Evolutionary conservation across 202 grass and related monocot genomes (phyloP), one percentile per base, ranked within the genome.

Genomic region (Sporobolus alterniflorus): DNA sequence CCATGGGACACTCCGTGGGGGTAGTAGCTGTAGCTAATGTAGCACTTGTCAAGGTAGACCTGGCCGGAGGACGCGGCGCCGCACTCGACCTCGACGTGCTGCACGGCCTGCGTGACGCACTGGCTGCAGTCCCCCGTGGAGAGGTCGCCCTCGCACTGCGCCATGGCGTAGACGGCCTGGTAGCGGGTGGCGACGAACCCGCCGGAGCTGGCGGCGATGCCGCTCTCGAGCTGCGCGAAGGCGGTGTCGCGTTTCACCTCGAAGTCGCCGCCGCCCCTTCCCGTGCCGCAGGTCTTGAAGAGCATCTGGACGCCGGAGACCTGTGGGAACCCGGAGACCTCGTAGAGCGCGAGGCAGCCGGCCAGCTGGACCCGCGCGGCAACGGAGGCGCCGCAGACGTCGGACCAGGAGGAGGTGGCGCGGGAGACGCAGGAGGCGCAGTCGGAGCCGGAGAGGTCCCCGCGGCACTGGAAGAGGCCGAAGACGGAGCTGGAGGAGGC

Each of bases 11-110:
- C 81, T 61, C 96, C 96, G 54, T 94, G 84, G 2, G 82, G 85
- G 69, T 98, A 98, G 80, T 94, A 98, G 87, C 71, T 96, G 84
- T 94, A 99, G 85, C 87, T 99, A 76, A 99, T 96, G 89, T 99
- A 99, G 91, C 93, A 99, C 85, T 99, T 99, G 71, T 99, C 91
- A 21, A 99, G 91, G 83, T 96, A 99, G 31, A 99, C 93, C 87
- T 99, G 96, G 21, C 96, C 96, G 18, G 96, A 99, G 20, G 74
- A 36, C 9, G 93, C 96, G 73, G 89, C 96, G 48, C 96, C 96
- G 84, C 96, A 99, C 89, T 96, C 96, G 46, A 92, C 93, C 83
- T 92, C 88, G 29, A 94, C 94, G 67, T 92, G 94, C 83, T 99
- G 96, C 66, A 96, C 91, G 16, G 96, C 93, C 83, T 99, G 93